A percentile compares a stretch with the other conserved stretches of the same genome.
Conservation (phyloP, 441 rosid species). For the Breynia disticha region DNA sequence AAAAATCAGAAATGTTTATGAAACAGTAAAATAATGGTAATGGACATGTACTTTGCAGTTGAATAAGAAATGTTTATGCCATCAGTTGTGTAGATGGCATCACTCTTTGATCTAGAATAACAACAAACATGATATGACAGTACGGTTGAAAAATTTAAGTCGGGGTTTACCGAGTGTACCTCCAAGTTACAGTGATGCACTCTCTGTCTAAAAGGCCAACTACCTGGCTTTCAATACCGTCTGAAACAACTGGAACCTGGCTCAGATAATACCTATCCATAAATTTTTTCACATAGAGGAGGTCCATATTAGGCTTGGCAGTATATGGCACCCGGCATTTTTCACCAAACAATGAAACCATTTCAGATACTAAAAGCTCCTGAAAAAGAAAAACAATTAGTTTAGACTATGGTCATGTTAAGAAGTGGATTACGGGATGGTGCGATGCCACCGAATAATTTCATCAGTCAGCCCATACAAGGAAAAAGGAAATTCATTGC, state of each 20-base stretch:
- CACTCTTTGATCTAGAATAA: too few species aligned
- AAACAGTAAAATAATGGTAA: not conserved
- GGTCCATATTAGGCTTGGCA: conserved; percentile 68
- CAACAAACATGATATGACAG: too few species aligned
- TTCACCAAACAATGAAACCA: conserved; percentile 42
- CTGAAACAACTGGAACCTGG: conserved; percentile 67
- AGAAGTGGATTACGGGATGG: not conserved
- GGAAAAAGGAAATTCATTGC: too few species aligned
- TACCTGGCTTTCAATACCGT: conserved; percentile 32
- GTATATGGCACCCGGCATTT: conserved; percentile 51
- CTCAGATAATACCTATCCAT: conserved; percentile 50
- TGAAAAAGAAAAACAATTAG: conserved; percentile 15
- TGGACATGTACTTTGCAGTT: not conserved
- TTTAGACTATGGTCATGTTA: not conserved
- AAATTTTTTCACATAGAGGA: conserved; percentile 41
- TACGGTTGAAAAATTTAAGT: too few species aligned
- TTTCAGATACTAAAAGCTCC: conserved; percentile 54
- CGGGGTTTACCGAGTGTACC: conserved; percentile 22
- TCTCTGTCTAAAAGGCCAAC: conserved; percentile 83
- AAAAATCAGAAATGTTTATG: not conserved
- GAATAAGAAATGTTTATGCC: not conserved
- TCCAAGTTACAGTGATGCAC: conserved; percentile 60
- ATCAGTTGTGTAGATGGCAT: not conserved
- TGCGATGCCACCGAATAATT: too few species aligned
- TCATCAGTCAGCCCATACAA: too few species aligned